phyloP scores from a whole-genome alignment of 2,329 filamentous ascomycete species.

The Penicillium sp. region DNA sequence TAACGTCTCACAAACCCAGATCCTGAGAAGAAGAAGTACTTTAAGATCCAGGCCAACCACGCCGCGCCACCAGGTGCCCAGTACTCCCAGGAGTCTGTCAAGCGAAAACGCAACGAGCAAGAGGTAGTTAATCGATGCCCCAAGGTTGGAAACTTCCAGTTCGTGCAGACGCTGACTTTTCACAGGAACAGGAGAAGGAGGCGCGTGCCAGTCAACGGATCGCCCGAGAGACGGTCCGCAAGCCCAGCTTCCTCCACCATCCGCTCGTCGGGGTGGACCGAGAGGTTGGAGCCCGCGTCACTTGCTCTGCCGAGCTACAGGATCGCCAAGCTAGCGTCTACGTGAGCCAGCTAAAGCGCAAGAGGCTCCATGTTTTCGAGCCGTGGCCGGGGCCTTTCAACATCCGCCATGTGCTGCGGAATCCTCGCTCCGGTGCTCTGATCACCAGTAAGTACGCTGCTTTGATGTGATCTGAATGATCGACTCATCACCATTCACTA shows the following conservation, averaged over 20 bases:
- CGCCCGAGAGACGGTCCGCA: slow-evolving; percentile 38
- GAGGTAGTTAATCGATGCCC: slow-evolving; percentile 26
- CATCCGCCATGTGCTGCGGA: slow-evolving; percentile 37
- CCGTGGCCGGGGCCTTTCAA: slow-evolving; percentile 30
- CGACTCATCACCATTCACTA: slow-evolving; percentile 21
- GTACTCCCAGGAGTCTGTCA: slow-evolving; percentile 63
- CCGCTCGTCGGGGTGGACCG: slow-evolving; percentile 32
- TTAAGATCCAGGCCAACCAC: slow-evolving; percentile 61
- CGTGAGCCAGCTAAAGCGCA: slow-evolving; percentile 35
- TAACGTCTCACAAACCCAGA: slow-evolving; percentile 29
- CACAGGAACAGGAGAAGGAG: slow-evolving; percentile 33
- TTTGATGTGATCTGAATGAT: not conserved
- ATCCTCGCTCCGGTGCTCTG: slow-evolving; percentile 38
- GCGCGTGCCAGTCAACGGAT: slow-evolving; percentile 29
- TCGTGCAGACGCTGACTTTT: slow-evolving; percentile 13
- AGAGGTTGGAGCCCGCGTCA: slow-evolving; percentile 31
- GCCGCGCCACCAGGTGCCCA: slow-evolving; percentile 53
- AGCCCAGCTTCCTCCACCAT: slow-evolving; percentile 30
- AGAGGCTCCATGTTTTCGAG: slow-evolving; percentile 35
- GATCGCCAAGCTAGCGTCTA: slow-evolving; percentile 35
- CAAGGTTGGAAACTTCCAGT: not conserved
- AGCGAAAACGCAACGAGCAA: slow-evolving; percentile 55
- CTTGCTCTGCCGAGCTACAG: slow-evolving; percentile 24
- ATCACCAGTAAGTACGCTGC: slow-evolving; percentile 36
- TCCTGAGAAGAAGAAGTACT: slow-evolving; percentile 64